Evolutionary conservation across 768 basidiomycete species (phyloP).

Genomic region (Leccinum aurantiacum): DNA sequence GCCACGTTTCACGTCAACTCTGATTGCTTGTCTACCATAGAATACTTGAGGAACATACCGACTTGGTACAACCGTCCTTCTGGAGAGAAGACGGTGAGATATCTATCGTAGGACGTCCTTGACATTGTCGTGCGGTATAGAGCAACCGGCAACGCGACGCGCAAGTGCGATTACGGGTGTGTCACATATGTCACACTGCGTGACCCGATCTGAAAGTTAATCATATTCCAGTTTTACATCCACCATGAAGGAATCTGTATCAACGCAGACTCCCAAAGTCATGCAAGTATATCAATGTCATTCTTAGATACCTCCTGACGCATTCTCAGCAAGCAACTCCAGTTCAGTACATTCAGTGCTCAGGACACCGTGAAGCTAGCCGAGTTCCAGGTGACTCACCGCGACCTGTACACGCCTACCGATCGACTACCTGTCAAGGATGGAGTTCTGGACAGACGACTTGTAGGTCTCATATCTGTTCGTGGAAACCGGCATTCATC

Average conservation of each 20-base stretch:
- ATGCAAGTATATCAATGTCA: conserved; percentile 49
- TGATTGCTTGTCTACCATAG: not conserved
- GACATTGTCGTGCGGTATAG: conserved; percentile 68
- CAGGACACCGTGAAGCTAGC: conserved; percentile 96
- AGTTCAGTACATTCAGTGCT: conserved; percentile 91
- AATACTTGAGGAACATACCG: conserved; percentile 51
- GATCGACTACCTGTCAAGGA: conserved; percentile 85
- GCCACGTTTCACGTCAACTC: conserved; percentile 13
- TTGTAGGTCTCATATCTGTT: conserved; percentile 51
- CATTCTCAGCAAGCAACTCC: conserved; percentile 79
- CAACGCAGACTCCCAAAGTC: conserved; percentile 78
- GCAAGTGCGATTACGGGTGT: conserved; percentile 43
- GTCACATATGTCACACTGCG: conserved; percentile 32
- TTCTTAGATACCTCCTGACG: conserved; percentile 6
- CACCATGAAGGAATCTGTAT: conserved; percentile 75
- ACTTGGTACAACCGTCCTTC: conserved; percentile 99
- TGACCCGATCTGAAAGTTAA: conserved; percentile 3
- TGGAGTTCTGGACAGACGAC: conserved; percentile 89
- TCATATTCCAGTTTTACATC: not conserved
- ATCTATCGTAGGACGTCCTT: conserved; percentile 93
- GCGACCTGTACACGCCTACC: conserved; percentile 84
- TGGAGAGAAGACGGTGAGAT: conserved; percentile 95
- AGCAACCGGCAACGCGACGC: conserved; percentile 52
- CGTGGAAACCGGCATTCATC: not conserved
- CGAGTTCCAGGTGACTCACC: conserved; percentile 93